Evolutionary conservation across 257 asterid species (phyloP), one percentile per base, ranked within the genome.

Genomic region (Haberlea rhodopensis): DNA sequence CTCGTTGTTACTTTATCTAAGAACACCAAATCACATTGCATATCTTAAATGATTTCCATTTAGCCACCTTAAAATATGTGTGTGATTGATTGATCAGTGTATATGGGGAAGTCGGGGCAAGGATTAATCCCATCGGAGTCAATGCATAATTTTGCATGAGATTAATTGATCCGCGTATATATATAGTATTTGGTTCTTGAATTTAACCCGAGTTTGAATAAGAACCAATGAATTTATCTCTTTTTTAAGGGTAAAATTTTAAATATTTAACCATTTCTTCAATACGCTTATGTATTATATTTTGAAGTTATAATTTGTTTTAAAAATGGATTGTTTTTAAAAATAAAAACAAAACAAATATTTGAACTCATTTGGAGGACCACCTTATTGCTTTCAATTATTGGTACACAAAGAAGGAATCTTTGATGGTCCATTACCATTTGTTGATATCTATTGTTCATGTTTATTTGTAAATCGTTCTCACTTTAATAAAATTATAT

Each of bases 371-470:
- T 40, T 40, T 25, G 10, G 1, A 25, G 68, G 31, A 52, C 69
- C 63, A 43, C 54, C 48, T 59, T 60, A 53, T 40, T 65, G 70
- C 70, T 31, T 31, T 53, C 62, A 75, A 65, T 65, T 69, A 75
- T 65, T 51, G 60, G 45, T 19, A 69, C 55, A 11, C 18, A 53
- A 65, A 60, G 55, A 43, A 20, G 24, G 34, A 43, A 60, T 60
- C 62, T 75, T 64, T 53, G 24, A n/a, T n/a, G 24, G 40, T 31
- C 76, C 70, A 45, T 53, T 34, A 34, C 25, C 62, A 51, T 58
- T 18, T 58, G 32, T 29, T 26, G 10, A 20, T 51, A 48, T 11
- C n/a, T 18, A 25, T 8, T 4, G 51, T 61, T 69, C n/a, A n/a
- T n/a, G n/a, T n/a, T n/a, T n/a, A n/a, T n/a, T n/a, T n/a, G n/a